Evolutionary conservation across 441 rosid species (phyloP), one percentile per base, ranked within the genome.

Genomic region (Adansonia grandidieri): DNA sequence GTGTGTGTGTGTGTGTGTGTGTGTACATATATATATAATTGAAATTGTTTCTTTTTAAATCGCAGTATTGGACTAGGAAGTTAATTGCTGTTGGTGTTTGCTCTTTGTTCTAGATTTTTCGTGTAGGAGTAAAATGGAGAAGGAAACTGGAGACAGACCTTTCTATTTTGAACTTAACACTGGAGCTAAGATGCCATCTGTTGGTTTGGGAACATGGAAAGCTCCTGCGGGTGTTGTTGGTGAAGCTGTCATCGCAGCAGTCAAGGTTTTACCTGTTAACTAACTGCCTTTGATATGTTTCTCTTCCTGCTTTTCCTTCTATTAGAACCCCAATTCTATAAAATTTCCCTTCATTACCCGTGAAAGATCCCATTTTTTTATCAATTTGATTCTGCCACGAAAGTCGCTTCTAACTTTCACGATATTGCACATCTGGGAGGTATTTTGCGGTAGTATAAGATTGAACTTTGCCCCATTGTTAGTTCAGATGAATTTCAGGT

Each of bases 121-220:
- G 10, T 50, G 3, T 20, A 45, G 85, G 85, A 76, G 67, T 11
- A 78, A 58, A 22, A 87, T 87, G 88, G 78, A 50, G 3, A 63
- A 60, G 1, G 80, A 65, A 60, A 73, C 15, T 3, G 63, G 70
- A 19, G 40, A 65, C 28, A 82, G 66, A 20, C 84, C 77, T 10
- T 63, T 45, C 1, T 82, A 64, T 77, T 88, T 87, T 50, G 86
- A 86, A 56, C 87, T 90, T 22, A 90, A 88, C 71, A 87, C 90
- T 0, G 89, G 89, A 40, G 87, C 90, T 54, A 88, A 83, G 82
- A 86, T 88, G 14, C 90, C 91, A 2, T 81, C 86, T 2, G 84
- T 85, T 74, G 90, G 90, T 22, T 84, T 88, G 7, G 93, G 91
- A 68, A 88, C 91, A 2, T 84, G 91, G 90, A 85, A 86, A 73